phyloP scores from a whole-genome alignment of 176 grass and related monocot species.

The Bothriochloa decipiens region DNA sequence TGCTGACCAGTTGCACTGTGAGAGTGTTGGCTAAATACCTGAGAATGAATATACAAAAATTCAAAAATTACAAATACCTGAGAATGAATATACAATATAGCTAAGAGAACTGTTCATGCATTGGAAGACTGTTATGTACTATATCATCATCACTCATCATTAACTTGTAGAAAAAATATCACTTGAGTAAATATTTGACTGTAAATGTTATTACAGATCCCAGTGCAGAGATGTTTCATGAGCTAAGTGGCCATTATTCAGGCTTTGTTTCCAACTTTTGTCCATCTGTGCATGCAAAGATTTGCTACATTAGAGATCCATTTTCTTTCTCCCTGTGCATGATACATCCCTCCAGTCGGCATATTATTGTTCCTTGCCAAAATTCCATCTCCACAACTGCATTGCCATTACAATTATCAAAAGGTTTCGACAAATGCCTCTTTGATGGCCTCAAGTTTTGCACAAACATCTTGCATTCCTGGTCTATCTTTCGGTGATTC shows the following conservation, averaged over 20 bases:
- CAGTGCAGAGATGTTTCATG: neutral
- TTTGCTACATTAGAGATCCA: neutral
- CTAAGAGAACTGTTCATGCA: neutral
- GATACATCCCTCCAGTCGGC: neutral
- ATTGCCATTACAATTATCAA: neutral
- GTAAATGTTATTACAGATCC: neutral
- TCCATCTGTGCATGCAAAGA: neutral
- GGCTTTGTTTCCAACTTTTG: neutral
- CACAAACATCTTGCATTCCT: conserved; percentile 29
- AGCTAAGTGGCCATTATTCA: neutral
- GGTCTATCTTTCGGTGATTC: conserved; percentile 33
- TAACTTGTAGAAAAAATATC: neutral
- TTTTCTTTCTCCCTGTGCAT: neutral
- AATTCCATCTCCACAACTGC: neutral
- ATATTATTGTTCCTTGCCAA: neutral
- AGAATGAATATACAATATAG: neutral
- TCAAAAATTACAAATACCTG: neutral
- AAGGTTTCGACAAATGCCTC: neutral
- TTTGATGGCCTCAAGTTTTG: neutral
- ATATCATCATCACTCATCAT: neutral
- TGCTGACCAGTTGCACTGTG: too few species aligned
- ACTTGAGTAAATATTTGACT: neutral
- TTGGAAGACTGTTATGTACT: neutral
- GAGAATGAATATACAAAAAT: too few species aligned
- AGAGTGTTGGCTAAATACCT: too few species aligned